Conservation (phyloP, 208 protist species). For the Zelonia costaricensis region DNA sequence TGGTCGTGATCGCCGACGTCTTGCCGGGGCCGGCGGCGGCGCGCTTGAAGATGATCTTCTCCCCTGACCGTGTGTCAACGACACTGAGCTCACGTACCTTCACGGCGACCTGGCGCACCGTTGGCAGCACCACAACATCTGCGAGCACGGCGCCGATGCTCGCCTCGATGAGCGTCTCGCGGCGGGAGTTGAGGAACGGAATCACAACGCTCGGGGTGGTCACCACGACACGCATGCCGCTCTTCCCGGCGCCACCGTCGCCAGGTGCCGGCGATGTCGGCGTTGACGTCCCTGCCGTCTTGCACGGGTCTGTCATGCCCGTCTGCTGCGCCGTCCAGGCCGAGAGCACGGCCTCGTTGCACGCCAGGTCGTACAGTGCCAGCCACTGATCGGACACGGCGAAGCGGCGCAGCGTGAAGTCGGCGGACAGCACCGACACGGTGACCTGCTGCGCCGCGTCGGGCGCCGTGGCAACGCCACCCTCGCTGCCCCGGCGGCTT, state of each 20-base stretch:
- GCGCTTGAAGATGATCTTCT: constrained; percentile 58
- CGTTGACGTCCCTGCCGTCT: neutral
- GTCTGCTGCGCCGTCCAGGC: constrained; percentile 40
- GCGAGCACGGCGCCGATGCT: constrained; percentile 59
- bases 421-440: constrained; percentile 56
- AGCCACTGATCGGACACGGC: constrained; percentile 88
- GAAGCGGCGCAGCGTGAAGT: constrained; percentile 84
- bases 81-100: constrained; percentile 69
- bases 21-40: neutral
- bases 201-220: constrained; percentile 72
- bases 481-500: neutral
- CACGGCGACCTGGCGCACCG: constrained; percentile 45
- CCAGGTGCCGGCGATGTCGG: neutral
- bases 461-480: too few species aligned
- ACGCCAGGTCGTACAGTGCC: constrained; percentile 73
- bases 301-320: neutral
- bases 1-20: neutral
- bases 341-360: constrained; percentile 62
- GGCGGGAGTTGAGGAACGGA: constrained; percentile 65
- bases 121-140: constrained; percentile 50
- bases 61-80: constrained; percentile 54
- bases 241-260: too few species aligned
- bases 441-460: constrained; percentile 24
- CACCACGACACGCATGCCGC: constrained; percentile 58
- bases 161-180: constrained; percentile 66